Evolutionary conservation across 345 rosid species (phyloP), one percentile per base, ranked within the genome.

Genomic region (Hibiscus syriacus): DNA sequence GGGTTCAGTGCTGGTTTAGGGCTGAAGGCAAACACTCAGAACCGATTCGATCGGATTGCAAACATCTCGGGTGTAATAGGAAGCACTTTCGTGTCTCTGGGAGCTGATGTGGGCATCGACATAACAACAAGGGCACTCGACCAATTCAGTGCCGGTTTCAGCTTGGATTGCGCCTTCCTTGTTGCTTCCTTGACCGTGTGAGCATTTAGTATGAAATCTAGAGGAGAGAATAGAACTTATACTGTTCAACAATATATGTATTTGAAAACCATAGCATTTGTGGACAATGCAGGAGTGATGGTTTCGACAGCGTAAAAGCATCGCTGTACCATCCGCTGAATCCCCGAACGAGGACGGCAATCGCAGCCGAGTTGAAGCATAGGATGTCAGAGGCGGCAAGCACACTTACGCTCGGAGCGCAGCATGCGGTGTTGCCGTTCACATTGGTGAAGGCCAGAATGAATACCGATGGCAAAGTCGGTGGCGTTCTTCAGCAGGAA

Each of bases 351-450:
- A 73, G 74, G 27, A 81, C 84, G 3, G 82, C 80, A 52, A 9
- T 84, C 14, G 91, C 91, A 52, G 87, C 83, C 6, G 85, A 84
- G 69, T 11, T 80, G 65, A 80, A 75, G 74, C 83, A 79, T 39
- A 55, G 66, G 20, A 70, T 81, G 57, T 60, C 72, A 2, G 9
- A 5, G 1, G 54, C 54, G 6, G 48, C 66, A 68, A 78, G 80
- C 0, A 68, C 66, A 36, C 2, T 79, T n/a, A 70, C 81, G 6
- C 22, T 79, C 26, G 92, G 92, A 4, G 67, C 57, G 1, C 86
- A 84, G 49, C 83, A 75, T 30, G 80, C 75, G 1, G 8, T 80
- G 71, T 67, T 77, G 41, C 77, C 87, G 27, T 80, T 29, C 10
- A 76, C 83, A 25, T 29, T 83, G 70, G 52, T 78, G 46, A 87